Base-by-base conservation (phyloP, 495 filamentous ascomycete genomes). In the Hypoxylon trugodes region DNA sequence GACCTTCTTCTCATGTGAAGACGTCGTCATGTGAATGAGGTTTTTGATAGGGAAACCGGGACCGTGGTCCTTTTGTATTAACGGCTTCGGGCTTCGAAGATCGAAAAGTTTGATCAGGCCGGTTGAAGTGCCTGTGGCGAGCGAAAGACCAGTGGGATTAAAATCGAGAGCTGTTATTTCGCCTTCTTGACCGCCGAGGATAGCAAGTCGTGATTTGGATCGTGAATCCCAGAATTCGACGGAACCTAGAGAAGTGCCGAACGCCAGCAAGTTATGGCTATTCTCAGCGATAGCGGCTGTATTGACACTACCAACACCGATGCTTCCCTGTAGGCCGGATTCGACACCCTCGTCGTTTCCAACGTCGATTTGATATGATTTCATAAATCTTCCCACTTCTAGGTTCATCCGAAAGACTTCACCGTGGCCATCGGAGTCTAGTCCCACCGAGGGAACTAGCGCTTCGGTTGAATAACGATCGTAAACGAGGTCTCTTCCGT, bases 181-280 rank as follows among this genome's bases (percentile, higher is more conserved):
- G 21, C 88, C 81, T 42, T 89, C 84, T 15, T 82, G 79, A 0
- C 74, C 72, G 6, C 86, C 79, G 3, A 99, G 78, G 16, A 92
- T 79, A 18, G 90, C 92, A n/a, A 95, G 87, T 22, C 92, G 83
- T 53, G 86, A 87, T 69, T 91, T 89, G 50, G 87, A 89, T 60
- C 96, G 82, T 2, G 93, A 83, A 72, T 99, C 96, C 90, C 91
- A 99, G 62, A 98, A 92, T 64, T 98, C 96, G 25, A 98, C 93
- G 4, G 92, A 96, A n/a, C 96, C 94, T 33, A 91, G 77, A 2
- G 90, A 90, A n/a, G 96, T 98, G 26, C 96, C 96, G 68, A 99
- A 98, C 1, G 96, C 93, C 37, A 94, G 82, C 8, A 99, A 81
- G 36, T 92, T 93, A 73, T 99, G 96, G 36, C 90, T 93, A 8